These are phyloP conservation scores for Nemania bipapillata DNA, from an alignment of 2,329 filamentous ascomycete species.

Conservation along the genomic window DNA sequence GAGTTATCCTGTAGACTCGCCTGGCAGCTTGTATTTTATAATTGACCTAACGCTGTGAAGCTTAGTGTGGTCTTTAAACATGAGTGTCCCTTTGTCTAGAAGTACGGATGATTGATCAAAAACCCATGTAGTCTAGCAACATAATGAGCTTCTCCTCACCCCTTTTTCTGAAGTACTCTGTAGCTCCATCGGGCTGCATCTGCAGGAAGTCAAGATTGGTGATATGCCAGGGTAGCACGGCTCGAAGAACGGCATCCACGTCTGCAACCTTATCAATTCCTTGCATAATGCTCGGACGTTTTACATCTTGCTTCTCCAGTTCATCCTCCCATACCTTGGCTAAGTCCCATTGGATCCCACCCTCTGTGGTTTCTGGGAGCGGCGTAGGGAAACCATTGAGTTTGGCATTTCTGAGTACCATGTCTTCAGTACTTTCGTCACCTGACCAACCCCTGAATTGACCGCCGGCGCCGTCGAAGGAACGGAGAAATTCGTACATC, in stretches of 20 bases:
- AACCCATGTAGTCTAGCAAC: no score
- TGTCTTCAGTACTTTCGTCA: constrained; percentile 19
- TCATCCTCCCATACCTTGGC: constrained; percentile 33
- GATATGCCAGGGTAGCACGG: constrained; percentile 36
- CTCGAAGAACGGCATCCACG: constrained; percentile 33
- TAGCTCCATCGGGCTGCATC: constrained; percentile 27
- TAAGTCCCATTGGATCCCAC: constrained; percentile 29
- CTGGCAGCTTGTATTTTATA: no score
- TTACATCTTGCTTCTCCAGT: constrained; percentile 36
- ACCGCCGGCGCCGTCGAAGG: constrained; percentile 24
- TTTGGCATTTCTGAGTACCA: constrained; percentile 23
- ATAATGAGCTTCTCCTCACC: no score
- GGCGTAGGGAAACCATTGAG: constrained; percentile 28
- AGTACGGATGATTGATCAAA: no score
- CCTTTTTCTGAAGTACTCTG: no score
- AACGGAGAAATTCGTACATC: constrained; percentile 34
- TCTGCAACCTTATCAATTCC: constrained; percentile 39
- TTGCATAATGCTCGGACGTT: constrained; percentile 25
- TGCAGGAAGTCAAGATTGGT: constrained; percentile 31
- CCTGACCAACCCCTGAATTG: constrained; percentile 28
- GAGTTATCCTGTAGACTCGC: no score
- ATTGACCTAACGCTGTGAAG: no score
- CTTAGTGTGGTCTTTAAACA: no score
- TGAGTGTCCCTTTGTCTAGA: no score
- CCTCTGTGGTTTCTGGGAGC: constrained; percentile 17